These are phyloP conservation scores for Vanrija sp. DNA, from an alignment of 1,284 basidiomycete species.

Conservation along the genomic window DNA sequence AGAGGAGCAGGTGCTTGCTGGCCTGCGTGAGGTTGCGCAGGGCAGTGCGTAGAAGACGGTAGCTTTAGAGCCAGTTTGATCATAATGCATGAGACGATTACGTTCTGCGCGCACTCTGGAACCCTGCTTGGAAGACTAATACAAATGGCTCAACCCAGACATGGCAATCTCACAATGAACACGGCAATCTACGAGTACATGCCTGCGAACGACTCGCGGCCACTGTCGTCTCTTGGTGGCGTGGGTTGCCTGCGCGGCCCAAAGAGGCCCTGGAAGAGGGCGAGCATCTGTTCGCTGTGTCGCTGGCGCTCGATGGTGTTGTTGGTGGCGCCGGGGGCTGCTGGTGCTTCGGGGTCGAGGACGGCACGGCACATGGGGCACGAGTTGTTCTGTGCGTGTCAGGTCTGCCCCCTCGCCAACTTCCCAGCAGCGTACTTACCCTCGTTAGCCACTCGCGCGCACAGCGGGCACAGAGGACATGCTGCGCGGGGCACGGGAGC, in stretches of 20 bases:
- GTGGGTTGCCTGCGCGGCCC: neutral
- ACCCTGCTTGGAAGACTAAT: neutral
- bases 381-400: constrained; percentile 18
- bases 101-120: neutral
- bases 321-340: neutral
- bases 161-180: too few relatives aligned
- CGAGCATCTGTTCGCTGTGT: constrained; percentile 17
- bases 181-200: constrained; percentile 14
- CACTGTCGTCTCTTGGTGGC: constrained; percentile 34
- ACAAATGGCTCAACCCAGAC: neutral
- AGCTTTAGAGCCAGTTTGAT: neutral
- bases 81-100: neutral
- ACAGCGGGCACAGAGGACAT: constrained; percentile 22
- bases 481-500: constrained; percentile 13
- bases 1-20: constrained; percentile 21
- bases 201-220: constrained; percentile 61
- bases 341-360: constrained; percentile 9
- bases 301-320: constrained; percentile 11
- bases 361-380: constrained; percentile 21
- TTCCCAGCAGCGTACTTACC: constrained; percentile 4
- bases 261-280: constrained; percentile 18
- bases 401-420: neutral
- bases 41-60: neutral
- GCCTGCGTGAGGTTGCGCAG: constrained; percentile 13
- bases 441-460: constrained; percentile 12